Evolutionary conservation across 192 early-diverging fungal species (phyloP).

Genomic region (Piromyces sp.): DNA sequence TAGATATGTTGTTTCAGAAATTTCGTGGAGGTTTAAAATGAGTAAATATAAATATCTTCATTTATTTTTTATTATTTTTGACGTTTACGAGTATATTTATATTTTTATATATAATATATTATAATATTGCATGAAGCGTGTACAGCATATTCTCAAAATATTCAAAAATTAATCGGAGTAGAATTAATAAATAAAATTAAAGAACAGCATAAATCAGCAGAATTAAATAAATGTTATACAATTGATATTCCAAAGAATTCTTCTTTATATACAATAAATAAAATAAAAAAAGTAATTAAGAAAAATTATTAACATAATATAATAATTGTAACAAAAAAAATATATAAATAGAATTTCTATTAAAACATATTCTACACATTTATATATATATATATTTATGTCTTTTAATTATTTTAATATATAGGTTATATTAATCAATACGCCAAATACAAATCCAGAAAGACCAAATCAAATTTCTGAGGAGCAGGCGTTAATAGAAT

Average conservation of each 20-base stretch:
- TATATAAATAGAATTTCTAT: too few species aligned
- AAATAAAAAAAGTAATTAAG: background rate
- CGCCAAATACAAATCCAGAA: background rate
- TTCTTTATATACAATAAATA: background rate
- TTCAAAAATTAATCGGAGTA: background rate
- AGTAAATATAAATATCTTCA: too few species aligned
- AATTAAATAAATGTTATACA: background rate
- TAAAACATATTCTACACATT: too few species aligned
- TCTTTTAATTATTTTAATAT: too few species aligned
- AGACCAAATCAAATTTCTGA: background rate
- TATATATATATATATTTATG: too few species aligned
- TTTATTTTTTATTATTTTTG: too few species aligned
- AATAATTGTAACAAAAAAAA: too few species aligned
- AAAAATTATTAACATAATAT: too few species aligned
- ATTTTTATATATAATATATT: too few species aligned
- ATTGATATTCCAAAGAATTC: background rate
- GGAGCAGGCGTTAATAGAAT: background rate
- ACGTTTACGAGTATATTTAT: too few species aligned
- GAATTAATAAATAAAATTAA: background rate
- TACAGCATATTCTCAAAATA: background rate
- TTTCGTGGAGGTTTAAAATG: background rate
- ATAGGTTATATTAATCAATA: background rate
- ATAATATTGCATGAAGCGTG: background rate
- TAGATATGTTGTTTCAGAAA: background rate
- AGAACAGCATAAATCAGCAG: background rate